Evolutionary conservation across 305 asterid genomes (phyloP).

Genomic region (Withania somnifera): DNA sequence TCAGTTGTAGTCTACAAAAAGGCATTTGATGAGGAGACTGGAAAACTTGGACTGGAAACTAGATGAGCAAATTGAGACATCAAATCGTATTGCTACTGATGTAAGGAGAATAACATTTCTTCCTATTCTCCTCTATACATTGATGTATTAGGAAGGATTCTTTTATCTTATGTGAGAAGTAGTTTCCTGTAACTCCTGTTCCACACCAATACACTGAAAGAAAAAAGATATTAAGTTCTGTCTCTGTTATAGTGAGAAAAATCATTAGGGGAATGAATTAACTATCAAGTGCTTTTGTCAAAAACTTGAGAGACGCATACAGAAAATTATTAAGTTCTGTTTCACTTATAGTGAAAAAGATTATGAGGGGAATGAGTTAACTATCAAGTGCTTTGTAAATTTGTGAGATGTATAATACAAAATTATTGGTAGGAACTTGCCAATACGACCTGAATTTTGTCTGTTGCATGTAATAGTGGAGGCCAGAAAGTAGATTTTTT

Average conservation of each 20-base stretch:
- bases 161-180: not conserved
- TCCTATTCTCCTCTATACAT: not conserved
- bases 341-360: no score
- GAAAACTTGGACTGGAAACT: constrained; percentile 69
- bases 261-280: not conserved
- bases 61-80: constrained; percentile 62
- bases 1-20: constrained; percentile 53
- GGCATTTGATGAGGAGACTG: constrained; percentile 56
- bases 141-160: not conserved
- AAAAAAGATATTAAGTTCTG: not conserved
- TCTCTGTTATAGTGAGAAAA: not conserved
- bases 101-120: constrained; percentile 25
- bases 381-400: no score
- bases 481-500: not conserved
- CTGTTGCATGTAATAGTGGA: not conserved
- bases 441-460: not conserved
- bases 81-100: constrained; percentile 49
- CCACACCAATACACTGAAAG: not conserved
- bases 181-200: not conserved
- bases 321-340: no score
- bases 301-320: not conserved
- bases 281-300: not conserved
- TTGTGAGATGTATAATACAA: not conserved
- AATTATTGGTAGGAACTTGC: not conserved
- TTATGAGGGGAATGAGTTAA: no score